These are phyloP conservation scores for Sextonia rubra DNA, from an alignment of 164 flowering plant species.

Conservation along the genomic window DNA sequence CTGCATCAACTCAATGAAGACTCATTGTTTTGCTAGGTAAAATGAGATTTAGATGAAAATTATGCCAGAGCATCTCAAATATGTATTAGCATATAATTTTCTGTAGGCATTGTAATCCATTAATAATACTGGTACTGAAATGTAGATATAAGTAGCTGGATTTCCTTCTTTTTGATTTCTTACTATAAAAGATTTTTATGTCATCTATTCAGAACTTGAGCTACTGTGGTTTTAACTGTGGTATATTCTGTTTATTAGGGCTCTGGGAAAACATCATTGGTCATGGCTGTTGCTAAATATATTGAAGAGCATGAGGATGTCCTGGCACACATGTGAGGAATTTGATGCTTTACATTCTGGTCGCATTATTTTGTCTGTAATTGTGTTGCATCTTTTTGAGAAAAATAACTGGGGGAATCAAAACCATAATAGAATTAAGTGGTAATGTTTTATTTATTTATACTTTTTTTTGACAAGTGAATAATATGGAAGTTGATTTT, in stretches of 20 bases:
- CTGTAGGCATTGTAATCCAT: too few species aligned
- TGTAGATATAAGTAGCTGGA: not conserved
- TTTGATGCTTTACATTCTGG: conserved; percentile 1
- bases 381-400: not conserved
- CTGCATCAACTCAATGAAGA: too few species aligned
- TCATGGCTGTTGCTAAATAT: conserved; percentile 66
- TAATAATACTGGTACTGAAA: not conserved
- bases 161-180: too few species aligned
- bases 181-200: too few species aligned
- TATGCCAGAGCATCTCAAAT: not conserved
- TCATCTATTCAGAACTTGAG: not conserved
- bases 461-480: not conserved
- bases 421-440: not conserved
- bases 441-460: not conserved
- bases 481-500: not conserved
- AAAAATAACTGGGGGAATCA: not conserved
- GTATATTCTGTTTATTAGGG: conserved; percentile 43
- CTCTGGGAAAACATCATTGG: conserved; percentile 84
- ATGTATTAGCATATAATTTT: too few species aligned
- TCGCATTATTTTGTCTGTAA: conserved; percentile 1
- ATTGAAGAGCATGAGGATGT: conserved; percentile 55
- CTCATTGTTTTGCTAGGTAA: too few species aligned
- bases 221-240: not conserved
- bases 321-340: conserved; percentile 64
- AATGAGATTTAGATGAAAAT: too few species aligned